Evolutionary conservation across 805 yeast genomes (phyloP), one percentile per base, ranked within the genome.

Genomic region (Wickerhamiella azyma): DNA sequence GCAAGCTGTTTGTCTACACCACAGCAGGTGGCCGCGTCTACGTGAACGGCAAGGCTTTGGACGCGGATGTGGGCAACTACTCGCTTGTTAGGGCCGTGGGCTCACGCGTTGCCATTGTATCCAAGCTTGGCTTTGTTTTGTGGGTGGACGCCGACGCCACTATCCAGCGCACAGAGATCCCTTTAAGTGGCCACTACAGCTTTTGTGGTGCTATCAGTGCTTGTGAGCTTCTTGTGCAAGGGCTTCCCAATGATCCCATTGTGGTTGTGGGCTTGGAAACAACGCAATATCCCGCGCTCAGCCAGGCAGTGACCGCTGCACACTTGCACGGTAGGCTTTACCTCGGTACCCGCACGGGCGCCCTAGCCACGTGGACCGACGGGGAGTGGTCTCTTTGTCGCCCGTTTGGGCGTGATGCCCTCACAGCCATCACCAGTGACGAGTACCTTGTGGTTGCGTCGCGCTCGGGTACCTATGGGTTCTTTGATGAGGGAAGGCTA

Each of bases 271-370:
- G 24, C n/a, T n/a, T 30, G 14, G 33, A 30, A 5, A n/a, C 14
- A 4, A 13, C 3, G 9, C 16, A 30, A 16, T 30, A 30, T 8
- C 9, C 35, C 11, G 11, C 19, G 16, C 58, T n/a, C 40, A 37
- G 28, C 30, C 56, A 30, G 71, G 72, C 3, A 67, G 77, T 89
- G 0, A 71, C 79, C n/a, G 56, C 79, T 24, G 67, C 63, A 19
- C 61, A 68, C 32, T 75, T 58, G 1, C 64, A 63, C 36, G 57
- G 43, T 62, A 16, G 65, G 60, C 55, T 84, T 1, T 55, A 81
- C 14, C 61, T 85, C 16, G 94, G 92, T 0, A 81, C 92, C 3
- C 66, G 94, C 50, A 76, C 72, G 55, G 82, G 85, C 13, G 74
- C 83, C 0, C 35, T 85, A 8, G 33, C 33, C 16, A 6, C n/a